Base-by-base conservation (phyloP, 192 early-diverging fungal species). In the Podila epicladia region DNA sequence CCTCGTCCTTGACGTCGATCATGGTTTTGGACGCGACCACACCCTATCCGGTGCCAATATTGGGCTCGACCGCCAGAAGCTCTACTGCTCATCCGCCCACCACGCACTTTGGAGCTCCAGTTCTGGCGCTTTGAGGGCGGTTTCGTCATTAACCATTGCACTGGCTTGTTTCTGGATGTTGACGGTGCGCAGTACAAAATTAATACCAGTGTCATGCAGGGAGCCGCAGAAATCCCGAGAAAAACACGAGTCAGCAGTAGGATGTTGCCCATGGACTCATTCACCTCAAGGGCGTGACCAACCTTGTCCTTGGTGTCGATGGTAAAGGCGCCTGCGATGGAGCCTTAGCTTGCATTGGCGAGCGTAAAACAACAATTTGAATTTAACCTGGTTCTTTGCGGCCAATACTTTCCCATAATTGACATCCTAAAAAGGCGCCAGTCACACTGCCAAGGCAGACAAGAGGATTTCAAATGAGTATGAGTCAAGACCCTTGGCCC, bases 41-140 rank as follows among this genome's bases (percentile, higher is more conserved):
- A 80, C 72, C 70, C 72, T 72, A 62, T 66, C 28, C 29, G 76
- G 76, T 41, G 76, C 76, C 32, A 70, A 71, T 51, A 71, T 71
- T 28, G 76, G 69, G 51, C 72, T 80, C 70, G 73, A 72, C 76
- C 76, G 69, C 57, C 76, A 80, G 19, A 80, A 80, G 71, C 62
- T 80, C 31, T 65, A 80, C 48, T 67, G 64, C 24, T 60, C 65
- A 19, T 70, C 72, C 28, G 62, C 61, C 50, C 66, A 71, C 55
- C 76, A 80, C 41, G 50, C 76, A 9, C 71, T 80, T 55, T 80
- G 19, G 70, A 80, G 48, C 70, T 73, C 35, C 82, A 82, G 65
- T 73, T 75, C 64, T 82, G 82, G 82, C 67, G 82, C 19, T 75
- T 75, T 58, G 82, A 82, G 50, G 64, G 73, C 29, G 82, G 82